Evolutionary conservation across 1,284 basidiomycete genomes (phyloP).

Genomic region (Acaromyces ingoldii): DNA sequence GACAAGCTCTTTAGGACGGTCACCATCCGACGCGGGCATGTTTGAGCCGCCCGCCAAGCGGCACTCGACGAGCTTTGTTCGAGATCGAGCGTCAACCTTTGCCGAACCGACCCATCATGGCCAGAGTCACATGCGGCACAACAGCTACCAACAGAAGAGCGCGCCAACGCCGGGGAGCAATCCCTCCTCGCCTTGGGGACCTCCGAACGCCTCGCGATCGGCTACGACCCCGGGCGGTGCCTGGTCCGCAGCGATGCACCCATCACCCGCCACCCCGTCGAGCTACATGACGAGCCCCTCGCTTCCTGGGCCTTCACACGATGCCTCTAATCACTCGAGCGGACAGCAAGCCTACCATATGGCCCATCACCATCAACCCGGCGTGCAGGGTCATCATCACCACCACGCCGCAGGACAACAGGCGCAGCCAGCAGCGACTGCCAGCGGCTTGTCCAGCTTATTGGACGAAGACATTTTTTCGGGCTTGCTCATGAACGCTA

Average conservation of each 20-base stretch:
- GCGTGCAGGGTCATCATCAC: no score
- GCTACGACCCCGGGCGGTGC: no score
- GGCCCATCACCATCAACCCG: no score
- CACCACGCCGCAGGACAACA: no score
- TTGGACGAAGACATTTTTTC: constrained; percentile 8
- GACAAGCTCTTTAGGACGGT: neutral
- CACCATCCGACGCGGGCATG: neutral
- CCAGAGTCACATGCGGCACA: neutral
- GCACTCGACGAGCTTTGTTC: constrained; percentile 9
- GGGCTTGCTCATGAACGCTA: neutral
- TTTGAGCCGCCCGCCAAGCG: constrained; percentile 5
- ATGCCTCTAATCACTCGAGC: no score
- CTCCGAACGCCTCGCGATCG: neutral
- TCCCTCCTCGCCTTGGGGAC: neutral
- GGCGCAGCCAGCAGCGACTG: neutral
- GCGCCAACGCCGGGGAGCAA: neutral
- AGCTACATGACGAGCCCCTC: no score
- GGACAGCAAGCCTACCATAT: no score
- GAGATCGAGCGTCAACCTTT: neutral
- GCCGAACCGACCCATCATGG: no score
- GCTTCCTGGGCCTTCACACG: no score
- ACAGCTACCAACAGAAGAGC: neutral
- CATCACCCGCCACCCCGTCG: no score
- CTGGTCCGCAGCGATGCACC: no score
- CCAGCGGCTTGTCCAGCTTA: neutral